Base-by-base conservation (phyloP, 177 flowering plant species). In the Vitis hybrid region DNA sequence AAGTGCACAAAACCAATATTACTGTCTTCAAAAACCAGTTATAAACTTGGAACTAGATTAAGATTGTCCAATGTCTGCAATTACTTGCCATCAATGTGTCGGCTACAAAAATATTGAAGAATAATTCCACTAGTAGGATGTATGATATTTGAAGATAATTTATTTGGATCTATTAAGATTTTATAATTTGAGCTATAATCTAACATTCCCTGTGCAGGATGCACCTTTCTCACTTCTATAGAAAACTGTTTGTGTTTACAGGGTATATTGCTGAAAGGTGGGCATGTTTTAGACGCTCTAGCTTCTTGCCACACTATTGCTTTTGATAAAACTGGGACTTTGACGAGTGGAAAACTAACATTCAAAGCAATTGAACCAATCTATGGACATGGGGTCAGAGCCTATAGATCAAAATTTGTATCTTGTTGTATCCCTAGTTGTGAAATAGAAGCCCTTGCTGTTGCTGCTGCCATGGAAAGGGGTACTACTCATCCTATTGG, bases 401-500 rank as follows among this genome's bases (percentile, higher is more conserved):
- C 66, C 2, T 72, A 71, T 56, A 73, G 64, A 65, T 65, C 82
- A 57, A 52, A 72, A 66, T 19, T 67, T 62, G 65, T 74, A 57
- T 82, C 89, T 17, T 95, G 99, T 74, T 95, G 99, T 78, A 70
- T 81, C 50, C 99, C 99, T 34, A 88, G 70, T 69, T 95, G 99
- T 89, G 98, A 95, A 71, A 87, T 86, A 73, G 98, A 93, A 84
- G 99, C 99, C 72, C 93, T 95, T 68, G 99, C 99, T 64, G 93
- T 95, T 21, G 99, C 99, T 68, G 95, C 99, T 75, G 99, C 99
- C 14, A 93, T 95, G 98, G 99, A 95, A 68, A 94, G 91, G 83
- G 99, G 98, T 64, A 93, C 97, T 52, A 93, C 98, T 72, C 99
- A 95, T 66, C 99, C 99, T 15, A 95, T 95, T 80, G 99, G 99